Base-by-base conservation (phyloP, 2,329 filamentous ascomycete species). In the Sclerotinia spermophila region DNA sequence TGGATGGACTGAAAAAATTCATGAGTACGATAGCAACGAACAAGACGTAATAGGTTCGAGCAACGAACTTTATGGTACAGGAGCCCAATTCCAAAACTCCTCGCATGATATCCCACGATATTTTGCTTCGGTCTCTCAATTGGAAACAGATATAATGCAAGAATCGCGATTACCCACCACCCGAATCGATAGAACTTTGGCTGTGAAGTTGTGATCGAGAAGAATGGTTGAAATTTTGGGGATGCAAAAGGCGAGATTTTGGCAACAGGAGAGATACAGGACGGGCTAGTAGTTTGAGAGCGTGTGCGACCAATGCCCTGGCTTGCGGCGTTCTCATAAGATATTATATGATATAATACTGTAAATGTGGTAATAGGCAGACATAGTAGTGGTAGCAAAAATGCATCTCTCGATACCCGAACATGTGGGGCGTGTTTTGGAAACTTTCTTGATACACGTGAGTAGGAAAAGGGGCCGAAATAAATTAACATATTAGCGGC, bases 71-170 rank as follows among this genome's bases (percentile, higher is more conserved):
- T 24, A 51, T 30, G 55, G 67, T 8, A 40, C 60, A 10, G 67
- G 67, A 62, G 35, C 19, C 11, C 67, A 68, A 38, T 68, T 68
- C 40, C n/a, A 42, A 38, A 45, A 24, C 6, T 66, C 13, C 40
- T 27, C 45, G 24, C 15, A 40, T 15, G 45, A 66, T 3, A 7
- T n/a, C 1, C 35, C n/a, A 27, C 35, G 1, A 42, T 53, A 10
- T 24, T 30, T 35, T 13, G 17, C 17, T 11, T 66, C 45, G 17
- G n/a, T 66, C 35, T 66, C 35, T 66, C 62, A 66, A 24, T 27
- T 66, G 35, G 62, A 66, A n/a, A 48, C 17, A 15, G 45, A 53
- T 30, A 30, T 51, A 35, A 17, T 11, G n/a, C 35, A 53, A 19
- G 11, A n/a, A 53, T 30, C n/a, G 19, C 17, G 10, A 53, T 15